Base-by-base conservation (phyloP, 2,329 filamentous ascomycete genomes). In the Cryphonectria parasitica region DNA sequence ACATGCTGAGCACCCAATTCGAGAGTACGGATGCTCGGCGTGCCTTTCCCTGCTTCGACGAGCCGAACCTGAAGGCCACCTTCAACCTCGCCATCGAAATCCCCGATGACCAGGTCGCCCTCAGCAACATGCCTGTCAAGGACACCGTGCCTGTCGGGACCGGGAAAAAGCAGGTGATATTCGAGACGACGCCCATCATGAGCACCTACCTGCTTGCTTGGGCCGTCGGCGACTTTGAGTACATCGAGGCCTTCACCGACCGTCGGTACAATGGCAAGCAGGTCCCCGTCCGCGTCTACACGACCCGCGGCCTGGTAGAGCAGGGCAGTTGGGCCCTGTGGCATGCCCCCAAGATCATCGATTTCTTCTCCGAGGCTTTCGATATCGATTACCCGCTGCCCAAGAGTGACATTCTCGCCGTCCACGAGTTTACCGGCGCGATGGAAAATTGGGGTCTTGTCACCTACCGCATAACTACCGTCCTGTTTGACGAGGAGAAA, bases 371-470 rank as follows among this genome's bases (percentile, higher is more conserved):
- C 0, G 93, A 98, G 81, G 90, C 96, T 76, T 99, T 97, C 77
- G 91, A 91, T 75, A 93, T 97, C 74, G 94, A 97, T 78, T 98
- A 97, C 80, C 95, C 95, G 43, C 87, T 98, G 25, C 94, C 95
- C 73, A 98, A 98, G 85, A 91, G 93, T 6, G 95, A 98, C 80
- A 86, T 98, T 66, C 86, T 98, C 60, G 94, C 94, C 72, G 94
- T 97, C 15, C 94, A 97, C 82, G 95, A 97, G 83, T 97, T 99
- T 84, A 96, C 87, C 79, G 92, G 92, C 62, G 94, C 94, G 75
- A 97, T 97, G 93, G 95, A 98, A 84, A 97, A 97, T 80, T 98
- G 95, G 95, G 95, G 95, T 75, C 86, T 99, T 68, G 94, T 99
- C 71, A 98, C 96, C 43, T 99, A 98, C 83, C 89, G 94, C 74